Percentiles rank a stretch among this genome's conserved stretches.
phyloP scores from a whole-genome alignment of 805 yeast species.

The Metschnikowia santaceciliae region DNA sequence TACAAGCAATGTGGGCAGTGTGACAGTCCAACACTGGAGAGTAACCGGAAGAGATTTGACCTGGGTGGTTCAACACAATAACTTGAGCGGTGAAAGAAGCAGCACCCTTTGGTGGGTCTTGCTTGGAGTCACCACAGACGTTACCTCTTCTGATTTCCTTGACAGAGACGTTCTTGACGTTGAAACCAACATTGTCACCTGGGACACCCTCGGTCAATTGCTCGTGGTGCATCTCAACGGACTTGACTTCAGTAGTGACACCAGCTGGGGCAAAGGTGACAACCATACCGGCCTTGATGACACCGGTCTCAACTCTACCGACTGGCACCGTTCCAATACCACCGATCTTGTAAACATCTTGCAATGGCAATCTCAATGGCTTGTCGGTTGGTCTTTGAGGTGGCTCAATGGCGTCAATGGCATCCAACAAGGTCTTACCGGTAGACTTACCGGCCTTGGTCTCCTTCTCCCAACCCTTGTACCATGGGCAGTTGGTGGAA shows the following conservation, averaged over 20 bases:
- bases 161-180: conserved; percentile 85
- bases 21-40: conserved; percentile 89
- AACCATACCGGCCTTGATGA: conserved; percentile 87
- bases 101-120: conserved; percentile 80
- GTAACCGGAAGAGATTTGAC: conserved; percentile 89
- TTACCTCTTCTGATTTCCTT: conserved; percentile 91
- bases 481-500: conserved; percentile 80
- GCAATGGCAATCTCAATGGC: conserved; percentile 86
- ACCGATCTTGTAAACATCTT: conserved; percentile 91
- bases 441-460: conserved; percentile 62
- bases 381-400: conserved; percentile 78
- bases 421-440: conserved; percentile 83
- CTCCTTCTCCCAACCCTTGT: conserved; percentile 83
- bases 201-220: conserved; percentile 75
- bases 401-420: conserved; percentile 79
- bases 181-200: conserved; percentile 90
- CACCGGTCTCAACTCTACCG: conserved; percentile 93
- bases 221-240: conserved; percentile 87
- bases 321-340: conserved; percentile 91
- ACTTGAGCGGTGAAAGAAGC: conserved; percentile 82
- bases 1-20: conserved; percentile 92
- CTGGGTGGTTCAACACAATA: conserved; percentile 86
- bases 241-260: conserved; percentile 85
- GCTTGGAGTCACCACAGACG: conserved; percentile 87
- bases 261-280: conserved; percentile 88